Conservation (phyloP, 78 protist genomes). For the Dictyostelium capitatum region DNA sequence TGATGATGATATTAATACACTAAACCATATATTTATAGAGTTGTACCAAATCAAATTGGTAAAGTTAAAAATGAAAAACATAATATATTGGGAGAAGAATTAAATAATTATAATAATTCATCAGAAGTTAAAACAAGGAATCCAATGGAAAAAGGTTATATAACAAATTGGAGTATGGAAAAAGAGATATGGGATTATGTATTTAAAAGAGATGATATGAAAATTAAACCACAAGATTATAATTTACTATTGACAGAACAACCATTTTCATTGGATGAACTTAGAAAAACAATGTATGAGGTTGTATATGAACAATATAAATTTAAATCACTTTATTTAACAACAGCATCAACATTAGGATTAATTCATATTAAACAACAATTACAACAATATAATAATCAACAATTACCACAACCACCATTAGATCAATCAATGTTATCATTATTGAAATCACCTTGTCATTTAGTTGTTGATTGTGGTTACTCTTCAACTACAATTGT, state of each 20-base stretch:
- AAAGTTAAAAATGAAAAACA: conserved; percentile 57
- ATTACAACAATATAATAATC: background rate
- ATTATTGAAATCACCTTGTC: conserved; percentile 61
- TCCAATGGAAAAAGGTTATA: conserved; percentile 86
- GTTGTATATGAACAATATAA: conserved; percentile 87
- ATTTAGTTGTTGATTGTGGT: conserved; percentile 88
- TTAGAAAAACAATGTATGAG: conserved; percentile 54
- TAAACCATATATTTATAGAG: background rate
- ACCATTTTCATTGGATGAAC: conserved; percentile 66
- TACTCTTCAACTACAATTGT: conserved; percentile 78
- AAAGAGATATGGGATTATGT: conserved; percentile 85
- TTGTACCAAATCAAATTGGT: conserved; percentile 70
- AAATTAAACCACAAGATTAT: conserved; percentile 44
- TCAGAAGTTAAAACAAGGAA: conserved; percentile 43
- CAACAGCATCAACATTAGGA: background rate
- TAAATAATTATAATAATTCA: conserved; percentile 14
- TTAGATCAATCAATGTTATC: background rate
- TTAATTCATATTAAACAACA: background rate
- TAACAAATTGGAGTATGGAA: conserved; percentile 79
- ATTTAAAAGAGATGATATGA: conserved; percentile 75
- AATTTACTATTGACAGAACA: conserved; percentile 78
- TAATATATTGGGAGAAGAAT: conserved; percentile 57
- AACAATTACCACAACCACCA: conserved; percentile 9
- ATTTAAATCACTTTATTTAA: conserved; percentile 54
- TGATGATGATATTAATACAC: background rate